Evolutionary conservation across 148 eudicot genomes (phyloP).

Genomic region (Limonium bicolor): DNA sequence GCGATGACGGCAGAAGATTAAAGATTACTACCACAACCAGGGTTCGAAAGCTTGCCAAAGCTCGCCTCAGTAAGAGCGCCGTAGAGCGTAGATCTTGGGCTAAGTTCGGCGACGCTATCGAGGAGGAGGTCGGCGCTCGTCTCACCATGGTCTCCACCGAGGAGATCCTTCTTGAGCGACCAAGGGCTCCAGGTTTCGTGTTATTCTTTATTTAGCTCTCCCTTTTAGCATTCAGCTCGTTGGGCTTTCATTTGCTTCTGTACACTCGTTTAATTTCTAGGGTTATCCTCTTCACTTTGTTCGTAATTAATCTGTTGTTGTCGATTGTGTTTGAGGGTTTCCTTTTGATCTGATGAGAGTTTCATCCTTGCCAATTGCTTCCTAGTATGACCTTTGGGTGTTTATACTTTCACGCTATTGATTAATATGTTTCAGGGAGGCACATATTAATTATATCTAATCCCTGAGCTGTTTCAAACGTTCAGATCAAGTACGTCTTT

Average conservation of each 20-base stretch:
- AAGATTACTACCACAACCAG: constrained; percentile 56
- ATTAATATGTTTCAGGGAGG: no score
- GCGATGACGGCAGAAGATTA: constrained; percentile 53
- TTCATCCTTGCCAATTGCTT: no score
- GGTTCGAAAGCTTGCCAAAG: constrained; percentile 50
- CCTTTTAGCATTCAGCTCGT: no score
- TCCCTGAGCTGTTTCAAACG: no score
- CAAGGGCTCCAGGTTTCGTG: constrained; percentile 36
- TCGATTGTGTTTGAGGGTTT: neutral
- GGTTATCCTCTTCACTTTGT: neutral
- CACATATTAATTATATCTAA: no score
- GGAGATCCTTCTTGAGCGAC: constrained; percentile 57
- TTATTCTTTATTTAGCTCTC: no score
- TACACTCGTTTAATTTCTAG: no score
- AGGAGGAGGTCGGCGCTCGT: constrained; percentile 44
- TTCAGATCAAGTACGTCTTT: no score
- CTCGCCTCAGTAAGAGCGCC: constrained; percentile 57
- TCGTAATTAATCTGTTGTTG: neutral
- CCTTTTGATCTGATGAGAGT: no score
- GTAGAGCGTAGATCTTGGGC: constrained; percentile 61
- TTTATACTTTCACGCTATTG: no score
- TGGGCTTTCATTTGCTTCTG: no score
- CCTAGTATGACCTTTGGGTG: no score
- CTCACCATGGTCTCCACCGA: constrained; percentile 85
- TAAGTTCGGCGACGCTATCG: constrained; percentile 69